These are phyloP conservation scores for Botryotinia calthae DNA, from an alignment of 2,329 filamentous ascomycete genomes.

Conservation along the genomic window DNA sequence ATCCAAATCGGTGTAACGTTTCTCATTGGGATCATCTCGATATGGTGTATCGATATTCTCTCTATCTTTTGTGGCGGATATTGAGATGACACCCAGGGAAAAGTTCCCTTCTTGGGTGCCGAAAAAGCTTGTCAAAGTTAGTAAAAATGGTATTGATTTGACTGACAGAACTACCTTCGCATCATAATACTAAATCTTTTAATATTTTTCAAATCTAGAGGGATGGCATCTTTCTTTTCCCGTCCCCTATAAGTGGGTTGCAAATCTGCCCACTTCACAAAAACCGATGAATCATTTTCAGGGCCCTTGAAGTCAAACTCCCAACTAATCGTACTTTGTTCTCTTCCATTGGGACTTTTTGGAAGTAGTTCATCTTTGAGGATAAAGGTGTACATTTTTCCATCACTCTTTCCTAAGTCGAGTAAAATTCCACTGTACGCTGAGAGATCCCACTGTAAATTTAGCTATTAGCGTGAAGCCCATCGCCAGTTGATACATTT, in stretches of 20 bases:
- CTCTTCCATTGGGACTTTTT: conserved; percentile 60
- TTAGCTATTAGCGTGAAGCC: neutral
- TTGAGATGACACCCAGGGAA: conserved; percentile 52
- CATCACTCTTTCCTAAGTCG: conserved; percentile 52
- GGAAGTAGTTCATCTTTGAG: conserved; percentile 68
- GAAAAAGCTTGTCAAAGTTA: conserved; percentile 61
- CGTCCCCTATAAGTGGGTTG: conserved; percentile 72
- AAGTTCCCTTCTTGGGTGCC: conserved; percentile 70
- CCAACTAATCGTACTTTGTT: conserved; percentile 70
- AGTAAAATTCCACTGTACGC: conserved; percentile 60
- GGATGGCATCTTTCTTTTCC: conserved; percentile 56
- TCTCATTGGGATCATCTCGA: conserved; percentile 27
- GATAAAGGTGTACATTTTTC: conserved; percentile 69
- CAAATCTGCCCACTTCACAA: conserved; percentile 63
- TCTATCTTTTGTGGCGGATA: conserved; percentile 46
- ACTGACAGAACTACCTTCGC: conserved; percentile 59
- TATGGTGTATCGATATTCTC: conserved; percentile 21
- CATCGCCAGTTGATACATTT: neutral
- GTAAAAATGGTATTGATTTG: conserved; percentile 19
- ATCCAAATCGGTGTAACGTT: neutral
- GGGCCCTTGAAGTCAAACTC: conserved; percentile 63
- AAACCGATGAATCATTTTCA: conserved; percentile 44
- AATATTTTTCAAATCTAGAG: conserved; percentile 58
- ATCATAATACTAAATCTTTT: conserved; percentile 76
- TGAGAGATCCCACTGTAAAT: conserved; percentile 59